Conservation (phyloP, 1,139 yeast genomes). For the Protomyces pachydermus region DNA sequence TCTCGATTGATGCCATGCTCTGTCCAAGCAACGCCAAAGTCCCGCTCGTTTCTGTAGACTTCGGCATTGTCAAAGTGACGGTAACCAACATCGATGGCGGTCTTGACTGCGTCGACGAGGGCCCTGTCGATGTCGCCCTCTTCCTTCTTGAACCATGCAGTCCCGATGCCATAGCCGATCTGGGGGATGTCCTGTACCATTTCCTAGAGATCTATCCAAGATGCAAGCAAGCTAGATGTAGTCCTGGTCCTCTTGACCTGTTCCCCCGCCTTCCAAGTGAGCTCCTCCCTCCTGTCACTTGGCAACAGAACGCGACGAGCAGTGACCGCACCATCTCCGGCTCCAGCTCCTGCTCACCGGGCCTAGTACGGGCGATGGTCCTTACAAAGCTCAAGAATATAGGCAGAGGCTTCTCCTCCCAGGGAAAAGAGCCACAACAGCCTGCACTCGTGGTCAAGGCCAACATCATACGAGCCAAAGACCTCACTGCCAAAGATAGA, state of each 20-base stretch:
- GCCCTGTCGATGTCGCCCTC: slow-evolving; percentile 41
- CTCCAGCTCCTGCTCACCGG: neutral
- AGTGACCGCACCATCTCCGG: neutral
- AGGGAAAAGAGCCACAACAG: neutral
- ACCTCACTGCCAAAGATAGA: slow-evolving; percentile 33
- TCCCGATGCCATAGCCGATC: slow-evolving; percentile 62
- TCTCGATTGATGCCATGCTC: slow-evolving; percentile 48
- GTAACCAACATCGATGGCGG: slow-evolving; percentile 48
- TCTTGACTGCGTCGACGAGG: slow-evolving; percentile 50
- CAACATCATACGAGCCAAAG: slow-evolving; percentile 28
- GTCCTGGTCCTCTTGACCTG: too few relatives aligned
- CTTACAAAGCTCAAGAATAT: neutral
- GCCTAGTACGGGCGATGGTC: neutral
- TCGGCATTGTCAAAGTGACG: slow-evolving; percentile 66
- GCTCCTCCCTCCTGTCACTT: neutral
- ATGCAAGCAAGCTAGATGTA: neutral
- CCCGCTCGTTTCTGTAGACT: slow-evolving; percentile 59
- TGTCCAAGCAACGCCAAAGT: slow-evolving; percentile 54
- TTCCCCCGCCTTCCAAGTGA: neutral
- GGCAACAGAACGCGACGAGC: neutral
- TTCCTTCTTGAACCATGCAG: slow-evolving; percentile 38
- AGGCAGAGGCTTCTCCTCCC: neutral
- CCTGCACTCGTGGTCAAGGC: neutral
- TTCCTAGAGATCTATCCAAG: neutral
- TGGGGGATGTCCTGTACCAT: slow-evolving; percentile 42